Conservation (phyloP, 495 filamentous ascomycete genomes). For the Penicillium psychrofluorescens region DNA sequence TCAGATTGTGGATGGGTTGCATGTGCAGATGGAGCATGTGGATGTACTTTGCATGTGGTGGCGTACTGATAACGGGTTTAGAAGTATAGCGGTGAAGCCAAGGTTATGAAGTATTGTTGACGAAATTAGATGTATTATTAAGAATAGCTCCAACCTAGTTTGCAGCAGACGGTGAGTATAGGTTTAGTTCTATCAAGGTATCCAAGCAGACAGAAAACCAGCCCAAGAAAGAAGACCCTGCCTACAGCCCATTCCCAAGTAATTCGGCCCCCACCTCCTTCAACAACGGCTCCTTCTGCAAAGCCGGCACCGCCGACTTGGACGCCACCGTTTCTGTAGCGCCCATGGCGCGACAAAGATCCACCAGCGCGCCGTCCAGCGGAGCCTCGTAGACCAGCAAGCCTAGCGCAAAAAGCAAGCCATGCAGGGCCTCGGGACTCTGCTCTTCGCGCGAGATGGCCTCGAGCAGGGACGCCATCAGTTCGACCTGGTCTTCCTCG, state of each 20-base stretch:
- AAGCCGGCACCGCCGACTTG: constrained; percentile 41
- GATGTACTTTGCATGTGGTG: too few species aligned
- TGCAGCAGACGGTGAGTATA: too few species aligned
- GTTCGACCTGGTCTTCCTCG: constrained; percentile 67
- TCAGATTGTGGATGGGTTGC: too few species aligned
- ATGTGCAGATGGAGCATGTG: too few species aligned
- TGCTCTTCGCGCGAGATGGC: constrained; percentile 59
- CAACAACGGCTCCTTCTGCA: constrained; percentile 49
- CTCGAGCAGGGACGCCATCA: constrained; percentile 71
- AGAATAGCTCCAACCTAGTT: too few species aligned
- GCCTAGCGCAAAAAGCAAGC: constrained; percentile 65
- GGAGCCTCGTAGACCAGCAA: constrained; percentile 64
- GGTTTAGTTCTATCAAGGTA: too few species aligned
- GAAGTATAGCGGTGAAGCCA: too few species aligned
- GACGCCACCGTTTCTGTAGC: constrained; percentile 49
- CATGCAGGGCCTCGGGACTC: constrained; percentile 63
- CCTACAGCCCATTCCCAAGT: constrained; percentile 33
- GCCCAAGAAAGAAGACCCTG: not conserved
- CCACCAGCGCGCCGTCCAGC: constrained; percentile 60
- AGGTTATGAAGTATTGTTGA: too few species aligned
- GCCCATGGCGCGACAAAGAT: constrained; percentile 68
- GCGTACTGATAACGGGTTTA: too few species aligned
- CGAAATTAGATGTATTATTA: too few species aligned
- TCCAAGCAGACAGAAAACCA: too few species aligned
- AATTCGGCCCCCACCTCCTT: constrained; percentile 50